Evolutionary conservation across 306 rosid genomes (phyloP).

Genomic region (Ormosia emarginata): DNA sequence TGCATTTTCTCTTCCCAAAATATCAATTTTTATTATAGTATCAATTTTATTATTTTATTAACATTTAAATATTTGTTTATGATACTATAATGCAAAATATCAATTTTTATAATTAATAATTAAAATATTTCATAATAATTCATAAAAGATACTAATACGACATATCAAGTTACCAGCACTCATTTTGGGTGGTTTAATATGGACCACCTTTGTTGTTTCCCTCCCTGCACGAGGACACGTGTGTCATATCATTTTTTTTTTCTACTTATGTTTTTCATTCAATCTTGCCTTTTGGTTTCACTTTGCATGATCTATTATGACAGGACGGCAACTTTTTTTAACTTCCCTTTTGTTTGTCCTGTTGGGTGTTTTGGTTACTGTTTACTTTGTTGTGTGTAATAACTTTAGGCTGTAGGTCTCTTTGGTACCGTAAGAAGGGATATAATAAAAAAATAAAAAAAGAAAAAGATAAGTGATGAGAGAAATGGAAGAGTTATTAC

Average conservation of each 20-base stretch:
- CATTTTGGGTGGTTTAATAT: not conserved
- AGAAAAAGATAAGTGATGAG: too few species aligned
- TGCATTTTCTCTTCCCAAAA: too few species aligned
- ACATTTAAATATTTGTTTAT: too few species aligned
- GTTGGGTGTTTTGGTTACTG: not conserved
- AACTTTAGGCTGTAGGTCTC: not conserved
- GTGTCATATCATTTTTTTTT: not conserved
- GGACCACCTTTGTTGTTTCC: constrained; percentile 10
- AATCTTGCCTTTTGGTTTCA: constrained; percentile 3
- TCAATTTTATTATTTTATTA: too few species aligned
- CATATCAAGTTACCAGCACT: not conserved
- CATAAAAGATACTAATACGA: not conserved
- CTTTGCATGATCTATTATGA: constrained; percentile 5
- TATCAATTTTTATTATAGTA: too few species aligned
- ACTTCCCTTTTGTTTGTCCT: constrained; percentile 13
- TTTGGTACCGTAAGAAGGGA: too few species aligned
- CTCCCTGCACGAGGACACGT: constrained; percentile 25
- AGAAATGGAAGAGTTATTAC: too few species aligned
- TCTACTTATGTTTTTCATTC: not conserved
- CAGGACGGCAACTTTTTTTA: constrained; percentile 28
- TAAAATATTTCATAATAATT: too few species aligned
- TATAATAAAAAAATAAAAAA: too few species aligned
- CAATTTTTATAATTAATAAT: too few species aligned
- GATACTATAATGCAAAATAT: too few species aligned
- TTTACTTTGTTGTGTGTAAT: not conserved